Evolutionary conservation across 257 asterid species (phyloP), one percentile per base, ranked within the genome.

Genomic region (Plectranthus barbatus): DNA sequence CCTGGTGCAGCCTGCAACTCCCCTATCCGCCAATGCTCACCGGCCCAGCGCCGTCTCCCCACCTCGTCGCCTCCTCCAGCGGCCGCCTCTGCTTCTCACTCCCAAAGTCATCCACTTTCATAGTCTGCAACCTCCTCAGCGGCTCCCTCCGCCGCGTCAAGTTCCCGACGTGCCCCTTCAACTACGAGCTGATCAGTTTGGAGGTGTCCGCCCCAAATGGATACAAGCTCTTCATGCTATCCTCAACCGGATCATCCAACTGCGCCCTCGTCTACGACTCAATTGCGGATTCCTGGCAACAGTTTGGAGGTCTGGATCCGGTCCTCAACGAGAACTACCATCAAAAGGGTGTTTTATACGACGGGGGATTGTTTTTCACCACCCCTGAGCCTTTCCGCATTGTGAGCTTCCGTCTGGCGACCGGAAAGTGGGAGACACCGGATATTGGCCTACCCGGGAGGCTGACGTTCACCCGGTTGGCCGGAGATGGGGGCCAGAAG

Each of bases 51-150:
- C 20, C 48, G 9, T 46, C 78, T 4, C 26, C 37, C 63, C 17
- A 39, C 37, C 63, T 85, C 26, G 60, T 77, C 36, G 72, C 86
- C 2, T 68, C 81, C 50, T 76, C 86, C 67, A 66, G 71, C 24
- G 89, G 87, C 62, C 85, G 81, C 21, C 84, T 84, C 4, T 86
- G 91, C 53, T 84, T 84, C 36, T 81, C 77, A 57, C 33, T 26
- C 40, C 72, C 80, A 0, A 26, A 6, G 24, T 72, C 79, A n/a
- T 70, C 79, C 7, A 69, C 66, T 34, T 85, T 85, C 70, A 0
- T 78, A 29, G 13, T 85, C 3, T 74, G 73, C 71, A 83, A 83
- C 76, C 80, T 78, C 44, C 58, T 88, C 47, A 62, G 67, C 13
- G 29, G 71, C 56, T 68, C 89, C 26, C 33, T 67, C 4, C 74